Evolutionary conservation across 768 basidiomycete genomes (phyloP).

Genomic region (Rhodotorula diobovata): DNA sequence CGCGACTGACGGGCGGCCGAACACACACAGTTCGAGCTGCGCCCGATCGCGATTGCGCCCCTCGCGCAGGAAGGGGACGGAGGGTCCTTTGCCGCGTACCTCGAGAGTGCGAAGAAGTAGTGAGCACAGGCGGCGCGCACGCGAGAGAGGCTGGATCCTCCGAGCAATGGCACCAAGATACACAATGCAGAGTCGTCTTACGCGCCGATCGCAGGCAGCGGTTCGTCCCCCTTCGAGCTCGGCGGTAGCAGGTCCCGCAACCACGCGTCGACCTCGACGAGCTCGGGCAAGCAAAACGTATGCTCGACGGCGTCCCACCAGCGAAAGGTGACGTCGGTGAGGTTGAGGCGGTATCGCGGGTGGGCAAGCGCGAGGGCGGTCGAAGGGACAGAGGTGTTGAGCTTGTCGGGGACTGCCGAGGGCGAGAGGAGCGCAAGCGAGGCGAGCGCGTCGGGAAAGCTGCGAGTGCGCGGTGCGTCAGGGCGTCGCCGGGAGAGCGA

Average conservation of each 20-base stretch:
- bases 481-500: background rate
- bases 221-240: background rate
- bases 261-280: constrained; percentile 1
- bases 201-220: background rate
- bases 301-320: constrained; percentile 18
- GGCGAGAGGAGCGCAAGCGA: constrained; percentile 13
- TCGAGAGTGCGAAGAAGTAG: background rate
- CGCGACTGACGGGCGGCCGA: background rate
- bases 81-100: background rate
- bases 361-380: background rate
- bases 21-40: background rate
- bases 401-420: background rate
- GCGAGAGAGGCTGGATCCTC: background rate
- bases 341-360: constrained; percentile 14
- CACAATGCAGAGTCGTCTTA: no score
- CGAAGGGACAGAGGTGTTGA: background rate
- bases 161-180: background rate
- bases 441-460: constrained; percentile 14
- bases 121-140: background rate
- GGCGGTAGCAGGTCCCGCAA: background rate
- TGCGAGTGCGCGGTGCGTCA: background rate
- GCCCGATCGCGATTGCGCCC: background rate
- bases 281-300: constrained; percentile 4
- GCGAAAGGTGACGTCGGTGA: constrained; percentile 4
- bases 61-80: background rate